Evolutionary conservation across 768 basidiomycete species (phyloP).

Genomic region (Leucosporidium creatinivorum): DNA sequence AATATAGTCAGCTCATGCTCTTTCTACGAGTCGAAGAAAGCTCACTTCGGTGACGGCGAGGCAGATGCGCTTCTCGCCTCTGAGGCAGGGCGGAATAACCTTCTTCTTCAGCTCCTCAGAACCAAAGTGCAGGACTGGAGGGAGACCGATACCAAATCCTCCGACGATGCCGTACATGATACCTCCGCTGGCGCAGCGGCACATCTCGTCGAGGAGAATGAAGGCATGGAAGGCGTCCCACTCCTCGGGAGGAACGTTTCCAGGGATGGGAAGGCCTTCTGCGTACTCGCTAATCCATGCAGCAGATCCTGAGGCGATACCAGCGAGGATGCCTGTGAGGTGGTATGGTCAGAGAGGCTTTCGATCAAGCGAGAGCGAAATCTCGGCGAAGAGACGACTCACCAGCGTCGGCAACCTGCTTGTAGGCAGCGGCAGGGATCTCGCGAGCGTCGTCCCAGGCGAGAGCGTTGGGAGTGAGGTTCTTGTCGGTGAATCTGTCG

Average conservation of each 20-base stretch:
- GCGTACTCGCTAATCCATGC: slow-evolving; percentile 25
- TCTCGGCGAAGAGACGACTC: too few species aligned
- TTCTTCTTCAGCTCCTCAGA: slow-evolving; percentile 27
- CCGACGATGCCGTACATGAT: slow-evolving; percentile 29
- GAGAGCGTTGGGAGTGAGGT: slow-evolving; percentile 25
- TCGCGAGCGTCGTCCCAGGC: slow-evolving; percentile 34
- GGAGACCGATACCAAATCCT: slow-evolving; percentile 24
- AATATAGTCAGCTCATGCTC: too few species aligned
- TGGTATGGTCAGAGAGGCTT: too few species aligned
- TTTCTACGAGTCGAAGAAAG: too few species aligned
- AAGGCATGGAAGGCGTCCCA: slow-evolving; percentile 35
- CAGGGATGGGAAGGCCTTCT: slow-evolving; percentile 24
- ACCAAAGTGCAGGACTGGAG: slow-evolving; percentile 32
- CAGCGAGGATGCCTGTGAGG: slow-evolving; percentile 27
- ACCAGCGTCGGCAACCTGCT: slow-evolving; percentile 22
- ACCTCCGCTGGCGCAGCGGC: slow-evolving; percentile 25
- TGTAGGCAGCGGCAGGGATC: slow-evolving; percentile 32
- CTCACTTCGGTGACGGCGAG: slow-evolving; percentile 38
- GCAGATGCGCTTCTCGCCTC: slow-evolving; percentile 35
- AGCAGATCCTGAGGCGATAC: slow-evolving; percentile 10
- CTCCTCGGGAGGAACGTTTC: slow-evolving; percentile 23
- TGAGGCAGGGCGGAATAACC: slow-evolving; percentile 32
- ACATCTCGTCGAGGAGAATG: slow-evolving; percentile 32
- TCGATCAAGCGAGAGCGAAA: too few species aligned
- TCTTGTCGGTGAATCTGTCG: neutral